Percentiles rank a stretch among this genome's conserved stretches.
Evolutionary conservation across 2,329 filamentous ascomycete species (phyloP).

Genomic region (Grosmannia clavigera): DNA sequence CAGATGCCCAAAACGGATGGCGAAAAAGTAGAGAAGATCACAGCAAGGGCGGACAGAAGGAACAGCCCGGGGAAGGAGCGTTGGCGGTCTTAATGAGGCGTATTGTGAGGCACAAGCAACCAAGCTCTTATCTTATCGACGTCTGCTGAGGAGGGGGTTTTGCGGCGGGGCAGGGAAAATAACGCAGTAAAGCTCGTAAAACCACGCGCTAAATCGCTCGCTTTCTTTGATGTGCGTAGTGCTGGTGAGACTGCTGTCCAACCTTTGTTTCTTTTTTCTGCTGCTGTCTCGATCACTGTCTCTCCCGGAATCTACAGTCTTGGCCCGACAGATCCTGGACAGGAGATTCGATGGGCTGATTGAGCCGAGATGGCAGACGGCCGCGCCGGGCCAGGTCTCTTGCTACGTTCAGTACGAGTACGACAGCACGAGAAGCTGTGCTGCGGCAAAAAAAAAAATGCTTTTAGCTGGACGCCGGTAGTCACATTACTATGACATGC

Average conservation of each 20-base stretch:
- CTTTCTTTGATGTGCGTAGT: not conserved
- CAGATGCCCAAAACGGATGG: not conserved
- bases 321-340: not conserved
- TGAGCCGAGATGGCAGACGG: no score
- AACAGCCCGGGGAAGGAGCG: not conserved
- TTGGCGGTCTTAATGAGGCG: not conserved
- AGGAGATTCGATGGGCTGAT: not conserved
- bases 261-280: not conserved
- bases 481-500: not conserved
- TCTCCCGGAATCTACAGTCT: no score
- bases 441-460: not conserved
- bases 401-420: not conserved
- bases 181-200: not conserved
- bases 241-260: no score
- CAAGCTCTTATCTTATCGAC: slow-evolving; percentile 20
- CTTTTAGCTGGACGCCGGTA: not conserved
- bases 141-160: slow-evolving; percentile 8
- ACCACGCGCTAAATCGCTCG: slow-evolving; percentile 3
- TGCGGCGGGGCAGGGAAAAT: slow-evolving; percentile 8
- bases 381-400: not conserved
- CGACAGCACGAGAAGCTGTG: not conserved
- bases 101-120: not conserved
- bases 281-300: not conserved
- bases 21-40: not conserved
- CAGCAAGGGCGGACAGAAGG: not conserved